Percentiles rank a stretch among this genome's conserved stretches.
Conservation (phyloP, 2,329 filamentous ascomycete genomes). For the Fusarium denticulatum region DNA sequence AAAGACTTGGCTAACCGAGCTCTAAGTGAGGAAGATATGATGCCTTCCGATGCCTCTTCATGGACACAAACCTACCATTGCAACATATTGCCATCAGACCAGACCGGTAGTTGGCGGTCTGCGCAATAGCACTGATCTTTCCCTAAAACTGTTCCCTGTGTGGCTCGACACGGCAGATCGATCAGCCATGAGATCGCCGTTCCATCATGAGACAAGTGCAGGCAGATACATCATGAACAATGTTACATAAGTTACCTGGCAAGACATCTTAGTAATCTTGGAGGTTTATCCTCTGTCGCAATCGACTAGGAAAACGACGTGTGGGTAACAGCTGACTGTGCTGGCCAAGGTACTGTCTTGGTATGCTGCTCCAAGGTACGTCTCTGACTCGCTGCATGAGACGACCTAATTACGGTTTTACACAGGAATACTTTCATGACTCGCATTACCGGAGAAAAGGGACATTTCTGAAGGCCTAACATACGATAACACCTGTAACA, state of each 20-base stretch:
- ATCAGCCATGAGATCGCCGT: slow-evolving; percentile 3
- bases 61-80: neutral
- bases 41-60: neutral
- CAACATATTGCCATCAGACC: neutral
- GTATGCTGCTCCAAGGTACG: neutral
- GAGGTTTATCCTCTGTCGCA: neutral
- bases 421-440: neutral
- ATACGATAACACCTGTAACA: neutral
- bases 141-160: neutral
- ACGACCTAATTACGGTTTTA: neutral
- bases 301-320: neutral
- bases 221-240: neutral
- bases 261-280: neutral
- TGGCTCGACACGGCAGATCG: neutral
- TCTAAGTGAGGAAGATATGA: neutral
- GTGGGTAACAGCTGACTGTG: slow-evolving; percentile 7
- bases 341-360: neutral
- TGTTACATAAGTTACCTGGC: neutral
- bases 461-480: neutral
- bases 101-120: neutral
- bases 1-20: neutral
- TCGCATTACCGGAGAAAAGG: neutral
- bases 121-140: neutral
- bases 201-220: slow-evolving; percentile 20
- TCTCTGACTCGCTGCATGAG: slow-evolving; percentile 1